phyloP scores from a whole-genome alignment of 805 yeast species.

The Yarrowia keelungensis region DNA sequence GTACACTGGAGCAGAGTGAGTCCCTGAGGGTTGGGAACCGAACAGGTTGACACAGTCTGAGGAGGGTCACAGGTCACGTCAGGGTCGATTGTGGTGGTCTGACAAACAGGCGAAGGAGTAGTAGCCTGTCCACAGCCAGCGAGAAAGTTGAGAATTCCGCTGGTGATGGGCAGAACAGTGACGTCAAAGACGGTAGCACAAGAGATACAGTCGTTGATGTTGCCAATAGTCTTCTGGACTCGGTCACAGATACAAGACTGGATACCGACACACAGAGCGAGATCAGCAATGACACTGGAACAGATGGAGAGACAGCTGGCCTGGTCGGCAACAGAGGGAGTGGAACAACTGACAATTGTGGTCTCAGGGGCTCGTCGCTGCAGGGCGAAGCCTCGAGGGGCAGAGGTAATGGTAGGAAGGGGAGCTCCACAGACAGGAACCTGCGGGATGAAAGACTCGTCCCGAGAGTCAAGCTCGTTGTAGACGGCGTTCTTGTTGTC shows the following conservation, averaged over 20 bases:
- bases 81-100: slow-evolving; percentile 19
- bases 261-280: slow-evolving; percentile 19
- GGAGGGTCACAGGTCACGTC: slow-evolving; percentile 19
- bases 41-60: background rate
- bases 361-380: slow-evolving; percentile 28
- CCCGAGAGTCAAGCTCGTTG: slow-evolving; percentile 12
- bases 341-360: slow-evolving; percentile 3
- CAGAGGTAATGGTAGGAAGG: slow-evolving; percentile 12
- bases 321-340: slow-evolving; percentile 7
- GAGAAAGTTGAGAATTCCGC: background rate
- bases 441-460: background rate
- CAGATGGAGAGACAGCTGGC: slow-evolving; percentile 11
- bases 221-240: background rate
- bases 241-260: slow-evolving; percentile 23
- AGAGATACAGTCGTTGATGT: slow-evolving; percentile 10
- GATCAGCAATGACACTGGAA: background rate
- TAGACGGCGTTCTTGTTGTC: slow-evolving; percentile 27
- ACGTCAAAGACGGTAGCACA: slow-evolving; percentile 11
- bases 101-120: slow-evolving; percentile 4
- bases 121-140: slow-evolving; percentile 8
- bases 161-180: background rate
- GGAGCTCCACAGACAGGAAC: slow-evolving; percentile 17
- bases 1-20: background rate
- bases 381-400: slow-evolving; percentile 2
- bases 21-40: slow-evolving; percentile 15